Percentiles rank a stretch among this genome's conserved stretches.
Evolutionary conservation across 108 stramenopile species (phyloP).

Genomic region (Skeletonema potamos): DNA sequence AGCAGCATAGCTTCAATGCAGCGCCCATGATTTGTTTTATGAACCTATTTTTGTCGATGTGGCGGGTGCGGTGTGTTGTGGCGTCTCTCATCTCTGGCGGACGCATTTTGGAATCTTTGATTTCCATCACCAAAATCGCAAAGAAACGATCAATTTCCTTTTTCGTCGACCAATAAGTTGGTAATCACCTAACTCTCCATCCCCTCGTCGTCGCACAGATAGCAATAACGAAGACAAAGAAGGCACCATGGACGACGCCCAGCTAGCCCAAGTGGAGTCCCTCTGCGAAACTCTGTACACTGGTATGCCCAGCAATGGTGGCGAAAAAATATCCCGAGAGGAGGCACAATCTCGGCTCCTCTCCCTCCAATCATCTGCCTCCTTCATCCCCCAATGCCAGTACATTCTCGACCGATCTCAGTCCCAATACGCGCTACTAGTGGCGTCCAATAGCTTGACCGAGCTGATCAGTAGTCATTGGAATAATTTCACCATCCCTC

Average conservation of each 20-base stretch:
- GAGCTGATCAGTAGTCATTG: conserved; percentile 95
- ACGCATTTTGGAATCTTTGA: too few species aligned
- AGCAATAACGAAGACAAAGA: background rate
- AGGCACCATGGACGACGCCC: conserved; percentile 83
- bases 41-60: too few species aligned
- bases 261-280: conserved; percentile 92
- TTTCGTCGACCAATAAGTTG: too few species aligned
- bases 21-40: background rate
- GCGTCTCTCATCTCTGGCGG: too few species aligned
- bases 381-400: conserved; percentile 97
- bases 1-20: background rate
- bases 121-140: too few species aligned
- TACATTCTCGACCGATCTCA: conserved; percentile 94
- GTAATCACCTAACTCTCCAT: too few species aligned
- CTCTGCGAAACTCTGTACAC: conserved; percentile 95
- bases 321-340: conserved; percentile 61
- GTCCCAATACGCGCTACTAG: conserved; percentile 90
- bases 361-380: conserved; percentile 88
- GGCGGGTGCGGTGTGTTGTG: too few species aligned
- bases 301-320: conserved; percentile 56
- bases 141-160: too few species aligned
- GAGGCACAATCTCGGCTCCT: conserved; percentile 90
- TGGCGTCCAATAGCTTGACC: conserved; percentile 90
- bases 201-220: background rate
- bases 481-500: conserved; percentile 90